Evolutionary conservation across 768 basidiomycete genomes (phyloP).

Genomic region (Suillus cothurnatus): DNA sequence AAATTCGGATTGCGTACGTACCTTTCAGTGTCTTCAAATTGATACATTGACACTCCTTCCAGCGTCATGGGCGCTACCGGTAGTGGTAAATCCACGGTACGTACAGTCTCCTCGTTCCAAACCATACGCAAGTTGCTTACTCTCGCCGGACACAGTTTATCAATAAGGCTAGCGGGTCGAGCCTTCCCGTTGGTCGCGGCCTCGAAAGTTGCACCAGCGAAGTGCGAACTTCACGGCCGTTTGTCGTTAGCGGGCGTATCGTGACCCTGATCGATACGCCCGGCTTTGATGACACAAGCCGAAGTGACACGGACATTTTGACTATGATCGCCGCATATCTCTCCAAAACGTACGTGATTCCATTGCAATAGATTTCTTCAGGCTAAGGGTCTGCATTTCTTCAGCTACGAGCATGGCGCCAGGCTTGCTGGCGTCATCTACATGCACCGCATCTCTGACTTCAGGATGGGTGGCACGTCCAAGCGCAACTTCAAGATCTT

Average conservation of each 20-base stretch:
- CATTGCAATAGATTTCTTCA: too few relatives aligned
- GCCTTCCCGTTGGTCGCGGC: constrained; percentile 40
- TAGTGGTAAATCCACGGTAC: constrained; percentile 40
- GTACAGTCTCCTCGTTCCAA: neutral
- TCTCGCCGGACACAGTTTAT: constrained; percentile 41
- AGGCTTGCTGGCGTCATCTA: constrained; percentile 57
- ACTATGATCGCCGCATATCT: constrained; percentile 41
- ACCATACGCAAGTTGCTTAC: neutral
- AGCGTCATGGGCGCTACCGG: constrained; percentile 39
- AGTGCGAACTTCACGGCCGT: constrained; percentile 41
- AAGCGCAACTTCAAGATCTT: constrained; percentile 54
- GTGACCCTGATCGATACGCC: constrained; percentile 55
- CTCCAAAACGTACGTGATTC: constrained; percentile 11
- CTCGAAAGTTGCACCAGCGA: constrained; percentile 47
- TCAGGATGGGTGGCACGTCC: constrained; percentile 53
- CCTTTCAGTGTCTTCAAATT: neutral
- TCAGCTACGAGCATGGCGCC: constrained; percentile 36
- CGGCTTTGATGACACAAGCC: constrained; percentile 53
- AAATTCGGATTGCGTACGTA: constrained; percentile 36
- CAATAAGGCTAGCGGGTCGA: constrained; percentile 46
- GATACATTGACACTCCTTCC: neutral
- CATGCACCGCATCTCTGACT: constrained; percentile 55
- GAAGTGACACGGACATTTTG: constrained; percentile 45
- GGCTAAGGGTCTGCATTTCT: neutral
- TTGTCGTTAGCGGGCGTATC: constrained; percentile 40